Evolutionary conservation across 2,329 filamentous ascomycete genomes (phyloP), one percentile per base, ranked within the genome.

Genomic region (Aspergillus arachidicola): DNA sequence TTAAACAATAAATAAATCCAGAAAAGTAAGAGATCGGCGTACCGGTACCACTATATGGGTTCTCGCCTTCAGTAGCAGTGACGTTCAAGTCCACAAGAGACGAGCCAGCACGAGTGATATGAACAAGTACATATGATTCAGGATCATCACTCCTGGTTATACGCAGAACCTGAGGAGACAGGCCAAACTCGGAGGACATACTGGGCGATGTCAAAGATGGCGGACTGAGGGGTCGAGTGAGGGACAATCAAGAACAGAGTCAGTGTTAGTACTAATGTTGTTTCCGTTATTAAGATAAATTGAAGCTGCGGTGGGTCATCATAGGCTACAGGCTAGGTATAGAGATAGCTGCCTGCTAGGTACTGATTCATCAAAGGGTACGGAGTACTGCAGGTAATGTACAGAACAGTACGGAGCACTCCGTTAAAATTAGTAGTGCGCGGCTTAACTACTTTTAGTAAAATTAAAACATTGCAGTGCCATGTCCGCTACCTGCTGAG

Each of bases 11-110:
- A 32, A 30, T 19, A 32, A 30, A 19, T 14, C 23, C 19, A 58
- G 10, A 19, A 30, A 7, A 57, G 32, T 19, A 19, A n/a, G 45
- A 38, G 50, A 10, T 45, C 23, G 21, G 64, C 73, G 57, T 72
- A 86, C 84, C 74, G 61, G 78, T 78, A 9, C 77, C 76, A 26
- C 80, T 77, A 73, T 85, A 89, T 14, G 86, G 82, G 60, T 76
- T 78, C 65, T 86, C 83, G 54, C 84, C 84, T 72, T 89, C 86
- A 30, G 86, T 88, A 28, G 83, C 87, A 12, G 84, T 77, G 32
- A 89, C 77, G 59, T 81, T 81, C 43, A 88, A 71, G 69, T 88
- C 85, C 11, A 88, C 76, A 4, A 75, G 66, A 64, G 75, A 63
- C 59, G 73, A 66, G n/a, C 75, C 73, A 14, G 71, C 65, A 23